Evolutionary conservation across 495 filamentous ascomycete genomes (phyloP).

Genomic region (Glutinoglossum americanum): DNA sequence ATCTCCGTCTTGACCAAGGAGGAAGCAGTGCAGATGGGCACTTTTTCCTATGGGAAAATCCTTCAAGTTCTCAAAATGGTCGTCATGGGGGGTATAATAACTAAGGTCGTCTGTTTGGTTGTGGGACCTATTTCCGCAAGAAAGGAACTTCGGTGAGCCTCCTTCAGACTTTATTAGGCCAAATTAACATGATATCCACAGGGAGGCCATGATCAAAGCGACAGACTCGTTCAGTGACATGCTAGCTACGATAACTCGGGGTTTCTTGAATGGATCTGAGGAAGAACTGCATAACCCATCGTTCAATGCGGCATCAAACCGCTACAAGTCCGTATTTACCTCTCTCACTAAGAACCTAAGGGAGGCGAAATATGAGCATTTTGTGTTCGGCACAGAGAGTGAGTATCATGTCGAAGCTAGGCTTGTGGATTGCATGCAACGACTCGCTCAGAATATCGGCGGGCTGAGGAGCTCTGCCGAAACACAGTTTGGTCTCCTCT

Average conservation of each 20-base stretch:
- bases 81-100: conserved; percentile 55
- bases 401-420: conserved; percentile 61
- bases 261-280: conserved; percentile 72
- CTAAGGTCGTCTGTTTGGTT: conserved; percentile 54
- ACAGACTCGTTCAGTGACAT: conserved; percentile 64
- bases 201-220: conserved; percentile 44
- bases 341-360: conserved; percentile 58
- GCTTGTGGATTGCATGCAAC: conserved; percentile 68
- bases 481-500: conserved; percentile 68
- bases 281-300: conserved; percentile 41
- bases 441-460: conserved; percentile 73
- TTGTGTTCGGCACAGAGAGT: conserved; percentile 58
- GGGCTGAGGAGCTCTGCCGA: conserved; percentile 75
- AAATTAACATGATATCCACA: background rate
- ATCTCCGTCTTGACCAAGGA: conserved; percentile 90
- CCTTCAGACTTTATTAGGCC: background rate
- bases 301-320: conserved; percentile 42
- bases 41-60: conserved; percentile 65
- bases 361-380: conserved; percentile 85
- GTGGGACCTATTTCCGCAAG: conserved; percentile 70
- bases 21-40: conserved; percentile 57
- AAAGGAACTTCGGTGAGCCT: conserved; percentile 33
- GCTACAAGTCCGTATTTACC: conserved; percentile 46
- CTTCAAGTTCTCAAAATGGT: conserved; percentile 81
- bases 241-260: conserved; percentile 59